A percentile compares a stretch with the other conserved stretches of the same genome.
phyloP scores from a whole-genome alignment of 371 early-diverging fungal species.

The Rhizopus delemar region DNA sequence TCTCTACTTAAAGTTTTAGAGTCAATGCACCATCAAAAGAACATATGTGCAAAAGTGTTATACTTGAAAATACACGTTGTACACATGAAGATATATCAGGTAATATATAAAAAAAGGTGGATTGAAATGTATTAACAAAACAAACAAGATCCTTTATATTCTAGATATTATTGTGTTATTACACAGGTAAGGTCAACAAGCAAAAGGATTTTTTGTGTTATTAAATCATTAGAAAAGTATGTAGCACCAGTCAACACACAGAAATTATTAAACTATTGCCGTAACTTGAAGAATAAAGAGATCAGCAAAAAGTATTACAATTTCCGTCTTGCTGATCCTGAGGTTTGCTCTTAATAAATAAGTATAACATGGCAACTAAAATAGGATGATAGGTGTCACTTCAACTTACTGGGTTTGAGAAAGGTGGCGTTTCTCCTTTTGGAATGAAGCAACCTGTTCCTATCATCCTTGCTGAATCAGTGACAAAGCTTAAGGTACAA shows the following conservation, averaged over 20 bases:
- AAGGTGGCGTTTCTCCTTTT: conserved; percentile 73
- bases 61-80: conserved; percentile 81
- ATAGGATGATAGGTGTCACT: conserved; percentile 36
- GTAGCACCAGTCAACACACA: conserved; percentile 69
- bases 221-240: conserved; percentile 50
- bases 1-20: conserved; percentile 40
- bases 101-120: conserved; percentile 8
- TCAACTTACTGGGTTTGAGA: conserved; percentile 68
- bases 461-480: conserved; percentile 62
- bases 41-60: conserved; percentile 81
- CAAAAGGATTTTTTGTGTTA: neutral
- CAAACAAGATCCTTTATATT: conserved; percentile 24
- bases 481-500: conserved; percentile 55
- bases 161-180: conserved; percentile 58
- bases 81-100: conserved; percentile 44
- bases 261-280: conserved; percentile 65
- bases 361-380: neutral
- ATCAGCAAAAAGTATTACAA: conserved; percentile 63
- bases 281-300: conserved; percentile 51
- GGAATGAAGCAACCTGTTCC: conserved; percentile 60
- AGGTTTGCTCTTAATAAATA: conserved; percentile 15
- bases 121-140: neutral
- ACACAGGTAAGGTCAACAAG: conserved; percentile 46
- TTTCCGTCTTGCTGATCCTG: conserved; percentile 54
- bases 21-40: conserved; percentile 67